A percentile compares a stretch with the other conserved stretches of the same genome.
Evolutionary conservation across 805 yeast species (phyloP).

Genomic region (Jamesozyma hellenica): DNA sequence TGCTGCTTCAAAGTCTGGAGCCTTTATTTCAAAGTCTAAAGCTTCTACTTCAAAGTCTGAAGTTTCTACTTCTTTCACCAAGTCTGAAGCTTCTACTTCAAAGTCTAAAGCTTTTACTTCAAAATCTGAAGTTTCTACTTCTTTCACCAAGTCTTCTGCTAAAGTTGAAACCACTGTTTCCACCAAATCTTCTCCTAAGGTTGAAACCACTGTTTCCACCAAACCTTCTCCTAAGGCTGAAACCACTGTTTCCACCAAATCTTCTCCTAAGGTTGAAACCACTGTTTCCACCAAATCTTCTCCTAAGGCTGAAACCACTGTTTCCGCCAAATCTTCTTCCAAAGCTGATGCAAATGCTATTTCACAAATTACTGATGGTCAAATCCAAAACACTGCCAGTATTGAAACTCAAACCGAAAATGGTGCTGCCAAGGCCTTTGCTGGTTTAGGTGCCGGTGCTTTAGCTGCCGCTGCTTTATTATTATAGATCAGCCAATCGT

Average conservation of each 20-base stretch:
- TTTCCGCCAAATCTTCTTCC: slow-evolving; percentile 17
- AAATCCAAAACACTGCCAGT: slow-evolving; percentile 26
- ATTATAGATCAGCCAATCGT: slow-evolving; percentile 6
- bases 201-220: no score
- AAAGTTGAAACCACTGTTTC: no score
- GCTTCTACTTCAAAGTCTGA: slow-evolving; percentile 11
- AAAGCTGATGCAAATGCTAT: slow-evolving; percentile 19
- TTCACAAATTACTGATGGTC: slow-evolving; percentile 30
- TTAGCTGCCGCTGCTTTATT: slow-evolving; percentile 16
- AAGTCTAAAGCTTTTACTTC: slow-evolving; percentile 1
- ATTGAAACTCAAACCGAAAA: slow-evolving; percentile 13
- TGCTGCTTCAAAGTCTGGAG: slow-evolving; percentile 1
- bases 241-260: no score
- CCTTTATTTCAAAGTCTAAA: slow-evolving; percentile 4
- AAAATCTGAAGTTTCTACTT: no score
- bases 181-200: no score
- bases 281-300: slow-evolving; percentile 15
- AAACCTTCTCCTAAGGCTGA: no score
- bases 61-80: slow-evolving; percentile 27
- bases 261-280: no score
- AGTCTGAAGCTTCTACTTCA: not conserved
- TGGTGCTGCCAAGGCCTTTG: slow-evolving; percentile 11
- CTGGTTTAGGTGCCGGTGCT: slow-evolving; percentile 16
- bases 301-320: slow-evolving; percentile 4
- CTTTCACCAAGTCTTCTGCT: not conserved